Conservation (phyloP, 73 alveolate genomes). For the Paramecium primaurelia region DNA sequence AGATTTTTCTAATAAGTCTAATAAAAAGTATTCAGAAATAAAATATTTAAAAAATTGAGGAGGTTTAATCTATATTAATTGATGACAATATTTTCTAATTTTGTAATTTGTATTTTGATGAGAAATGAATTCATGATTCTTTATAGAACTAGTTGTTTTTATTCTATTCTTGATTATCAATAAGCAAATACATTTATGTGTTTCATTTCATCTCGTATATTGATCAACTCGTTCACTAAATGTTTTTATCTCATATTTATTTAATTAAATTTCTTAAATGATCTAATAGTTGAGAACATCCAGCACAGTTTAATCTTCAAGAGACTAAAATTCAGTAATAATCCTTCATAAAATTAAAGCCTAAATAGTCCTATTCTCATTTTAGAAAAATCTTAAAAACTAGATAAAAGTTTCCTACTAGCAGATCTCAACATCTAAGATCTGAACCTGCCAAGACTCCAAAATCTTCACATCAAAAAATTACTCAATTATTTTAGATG, state of each 20-base stretch:
- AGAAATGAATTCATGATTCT: not conserved
- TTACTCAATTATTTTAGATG: not conserved
- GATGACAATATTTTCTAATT: not conserved
- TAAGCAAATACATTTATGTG: not conserved
- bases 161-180: not conserved
- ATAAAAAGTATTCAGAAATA: not conserved
- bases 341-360: not conserved
- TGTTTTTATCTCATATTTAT: not conserved
- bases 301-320: not conserved
- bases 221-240: not conserved
- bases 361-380: not conserved
- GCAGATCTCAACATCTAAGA: not conserved
- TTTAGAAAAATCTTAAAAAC: conserved; percentile 37
- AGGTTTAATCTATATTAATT: not conserved
- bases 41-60: not conserved
- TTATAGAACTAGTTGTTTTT: not conserved
- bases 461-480: not conserved
- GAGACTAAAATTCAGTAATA: not conserved
- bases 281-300: not conserved
- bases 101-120: not conserved
- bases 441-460: not conserved
- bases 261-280: not conserved
- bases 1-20: not conserved
- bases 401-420: conserved; percentile 31
- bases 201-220: conserved; percentile 7